Base-by-base conservation (phyloP, 495 filamentous ascomycete species). In the Podospora fimiseda region DNA sequence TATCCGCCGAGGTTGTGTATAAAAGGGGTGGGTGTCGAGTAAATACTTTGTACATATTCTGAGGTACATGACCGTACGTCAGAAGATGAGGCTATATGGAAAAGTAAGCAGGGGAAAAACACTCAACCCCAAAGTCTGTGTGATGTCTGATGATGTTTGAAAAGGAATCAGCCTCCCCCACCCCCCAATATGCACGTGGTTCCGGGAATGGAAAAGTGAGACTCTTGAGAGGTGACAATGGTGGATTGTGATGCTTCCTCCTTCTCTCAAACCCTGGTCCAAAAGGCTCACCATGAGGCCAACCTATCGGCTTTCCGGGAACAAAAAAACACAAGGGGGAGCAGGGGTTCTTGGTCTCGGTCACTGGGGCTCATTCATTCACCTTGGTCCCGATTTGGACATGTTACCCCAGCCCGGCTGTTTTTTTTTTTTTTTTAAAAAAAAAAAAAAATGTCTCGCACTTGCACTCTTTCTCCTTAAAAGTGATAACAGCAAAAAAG, bases 301-400 rank as follows among this genome's bases (percentile, higher is more conserved):
- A 51, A 53, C 56, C 51, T 51, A 55, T 55, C 51, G 56, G 51
- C 21, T 54, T 44, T 33, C 37, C n/a, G 47, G 9, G 18, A 40
- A 30, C 1, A 11, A 38, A 11, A 48, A 20, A 22, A 19, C 27
- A 33, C 5, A 5, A 33, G 11, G 27, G 27, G 5, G 27, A 41
- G 39, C 39, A n/a, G 16, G 39, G 39, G 39, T 41, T 18, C 39
- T 41, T n/a, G 11, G 39, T 41, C 27, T 33, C 11, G 39, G 39
- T 41, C 39, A n/a, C 8, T 41, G 39, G 11, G 39, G 39, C 16
- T n/a, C 16, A 14, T 41, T n/a, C 16, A 14, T 41, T 41, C 16
- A 41, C 39, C 39, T 7, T 14, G 39, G 39, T 33, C 27, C 27
- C 11, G 27, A 6, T 33, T 33, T 33, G 27, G 27, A 33, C 27